These are phyloP conservation scores for Fagus sylvatica DNA, from an alignment of 306 rosid genomes.

Conservation along the genomic window DNA sequence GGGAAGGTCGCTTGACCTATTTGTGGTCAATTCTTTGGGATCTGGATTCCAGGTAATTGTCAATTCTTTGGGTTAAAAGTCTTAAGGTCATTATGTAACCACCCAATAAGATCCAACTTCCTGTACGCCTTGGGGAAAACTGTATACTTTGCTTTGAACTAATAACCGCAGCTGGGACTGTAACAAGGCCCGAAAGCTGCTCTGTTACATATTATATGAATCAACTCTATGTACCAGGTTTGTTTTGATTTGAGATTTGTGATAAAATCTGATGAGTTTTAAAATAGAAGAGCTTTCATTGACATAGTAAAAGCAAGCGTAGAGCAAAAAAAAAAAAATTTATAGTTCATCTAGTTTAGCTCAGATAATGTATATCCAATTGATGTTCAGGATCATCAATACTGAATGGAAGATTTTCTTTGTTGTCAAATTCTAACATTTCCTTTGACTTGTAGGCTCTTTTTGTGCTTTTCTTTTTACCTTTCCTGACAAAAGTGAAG, in stretches of 20 bases:
- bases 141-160: not conserved
- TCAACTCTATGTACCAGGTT: not conserved
- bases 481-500: conserved; percentile 68
- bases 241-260: not conserved
- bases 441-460: conserved; percentile 56
- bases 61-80: not conserved
- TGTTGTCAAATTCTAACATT: conserved; percentile 16
- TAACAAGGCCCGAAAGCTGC: not conserved
- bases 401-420: conserved; percentile 1
- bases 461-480: conserved; percentile 71
- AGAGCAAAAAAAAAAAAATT: too few species aligned
- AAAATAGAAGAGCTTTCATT: not conserved
- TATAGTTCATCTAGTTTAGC: conserved; percentile 15
- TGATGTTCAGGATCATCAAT: conserved; percentile 17
- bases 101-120: not conserved
- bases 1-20: conserved; percentile 88
- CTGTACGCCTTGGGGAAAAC: not conserved
- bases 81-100: not conserved
- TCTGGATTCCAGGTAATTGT: conserved; percentile 81
- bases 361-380: conserved; percentile 7
- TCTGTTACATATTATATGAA: not conserved
- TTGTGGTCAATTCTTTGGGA: conserved; percentile 95
- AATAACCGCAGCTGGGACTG: not conserved
- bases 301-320: not conserved
- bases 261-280: not conserved